Conservation (phyloP, 2,329 filamentous ascomycete species). For the Pleurostoma richardsiae region DNA sequence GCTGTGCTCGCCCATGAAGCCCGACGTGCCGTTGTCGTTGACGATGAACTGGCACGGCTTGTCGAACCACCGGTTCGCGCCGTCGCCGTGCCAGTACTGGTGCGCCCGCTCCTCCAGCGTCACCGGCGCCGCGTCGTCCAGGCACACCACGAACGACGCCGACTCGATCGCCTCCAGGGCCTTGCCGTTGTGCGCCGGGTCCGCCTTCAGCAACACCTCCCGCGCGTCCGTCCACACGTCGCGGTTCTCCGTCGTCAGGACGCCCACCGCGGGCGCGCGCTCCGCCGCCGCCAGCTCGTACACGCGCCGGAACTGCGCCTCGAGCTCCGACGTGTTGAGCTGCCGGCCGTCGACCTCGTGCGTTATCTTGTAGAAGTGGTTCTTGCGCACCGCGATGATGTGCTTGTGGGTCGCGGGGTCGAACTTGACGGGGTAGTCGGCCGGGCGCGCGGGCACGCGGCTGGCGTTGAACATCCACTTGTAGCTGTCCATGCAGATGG, state of each 20-base stretch:
- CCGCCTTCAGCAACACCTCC: constrained; percentile 68
- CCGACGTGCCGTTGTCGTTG: constrained; percentile 95
- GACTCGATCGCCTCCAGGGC: constrained; percentile 80
- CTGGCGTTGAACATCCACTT: constrained; percentile 98
- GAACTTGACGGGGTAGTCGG: constrained; percentile 82
- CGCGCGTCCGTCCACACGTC: constrained; percentile 89
- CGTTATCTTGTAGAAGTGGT: constrained; percentile 91
- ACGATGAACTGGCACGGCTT: constrained; percentile 97
- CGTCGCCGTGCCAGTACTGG: constrained; percentile 98
- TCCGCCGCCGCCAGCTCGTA: constrained; percentile 66
- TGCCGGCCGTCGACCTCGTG: constrained; percentile 79
- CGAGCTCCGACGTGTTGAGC: constrained; percentile 83
- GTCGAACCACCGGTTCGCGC: constrained; percentile 93
- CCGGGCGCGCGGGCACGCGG: constrained; percentile 75
- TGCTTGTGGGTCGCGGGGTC: constrained; percentile 71
- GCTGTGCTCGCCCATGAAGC: constrained; percentile 97
- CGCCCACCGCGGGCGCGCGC: constrained; percentile 69
- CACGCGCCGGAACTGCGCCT: constrained; percentile 81
- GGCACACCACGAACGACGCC: constrained; percentile 83
- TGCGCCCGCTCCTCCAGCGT: constrained; percentile 93
- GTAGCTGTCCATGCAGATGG: constrained; percentile 98
- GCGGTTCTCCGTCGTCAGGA: constrained; percentile 86
- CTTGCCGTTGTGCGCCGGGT: constrained; percentile 66
- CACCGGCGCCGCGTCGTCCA: constrained; percentile 86
- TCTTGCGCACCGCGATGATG: constrained; percentile 87